These are phyloP conservation scores for Suhomyces choctaworum DNA, from an alignment of 1,139 yeast species.

Conservation along the genomic window DNA sequence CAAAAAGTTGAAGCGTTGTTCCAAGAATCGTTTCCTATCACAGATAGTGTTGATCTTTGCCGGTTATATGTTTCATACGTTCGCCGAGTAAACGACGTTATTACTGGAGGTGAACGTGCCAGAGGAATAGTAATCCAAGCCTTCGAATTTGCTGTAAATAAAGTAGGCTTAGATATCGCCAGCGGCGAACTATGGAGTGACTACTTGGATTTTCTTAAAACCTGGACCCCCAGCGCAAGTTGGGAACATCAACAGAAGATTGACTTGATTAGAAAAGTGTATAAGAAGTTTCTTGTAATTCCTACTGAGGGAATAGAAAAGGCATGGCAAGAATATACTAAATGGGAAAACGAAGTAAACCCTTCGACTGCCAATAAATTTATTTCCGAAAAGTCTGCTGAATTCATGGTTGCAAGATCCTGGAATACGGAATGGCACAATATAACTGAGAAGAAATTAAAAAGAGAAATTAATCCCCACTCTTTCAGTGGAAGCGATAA, in stretches of 20 bases:
- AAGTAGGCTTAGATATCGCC: constrained; percentile 76
- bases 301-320: constrained; percentile 77
- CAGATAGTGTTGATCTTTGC: constrained; percentile 69
- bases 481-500: constrained; percentile 23
- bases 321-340: constrained; percentile 78
- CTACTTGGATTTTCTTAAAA: constrained; percentile 74
- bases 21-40: constrained; percentile 57
- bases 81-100: constrained; percentile 72
- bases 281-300: constrained; percentile 64
- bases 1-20: constrained; percentile 65
- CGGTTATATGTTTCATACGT: constrained; percentile 75
- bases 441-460: constrained; percentile 45
- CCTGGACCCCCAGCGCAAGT: constrained; percentile 75
- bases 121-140: constrained; percentile 76
- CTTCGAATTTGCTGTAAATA: constrained; percentile 76
- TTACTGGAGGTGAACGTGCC: constrained; percentile 84
- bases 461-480: constrained; percentile 41
- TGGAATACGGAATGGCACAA: constrained; percentile 71
- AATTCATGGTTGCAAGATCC: constrained; percentile 88
- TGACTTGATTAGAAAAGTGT: constrained; percentile 75
- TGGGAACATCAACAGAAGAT: constrained; percentile 88
- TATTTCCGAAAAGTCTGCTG: constrained; percentile 78
- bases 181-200: constrained; percentile 80
- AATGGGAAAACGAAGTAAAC: constrained; percentile 79
- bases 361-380: constrained; percentile 81